phyloP scores from a whole-genome alignment of 805 yeast genomes.

The Yamadazyma olivae region DNA sequence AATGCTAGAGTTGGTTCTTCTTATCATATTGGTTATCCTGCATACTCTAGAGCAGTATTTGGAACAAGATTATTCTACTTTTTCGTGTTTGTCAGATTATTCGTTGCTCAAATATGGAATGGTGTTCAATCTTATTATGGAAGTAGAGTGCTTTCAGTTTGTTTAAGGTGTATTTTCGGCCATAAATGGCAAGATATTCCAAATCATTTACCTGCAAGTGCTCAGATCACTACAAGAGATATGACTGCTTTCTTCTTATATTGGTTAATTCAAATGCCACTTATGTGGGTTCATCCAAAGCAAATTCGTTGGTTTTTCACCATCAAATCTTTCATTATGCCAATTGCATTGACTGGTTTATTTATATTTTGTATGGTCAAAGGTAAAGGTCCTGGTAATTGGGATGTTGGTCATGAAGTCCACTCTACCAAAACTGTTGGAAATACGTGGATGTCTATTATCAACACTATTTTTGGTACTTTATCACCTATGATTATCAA shows the following conservation, averaged over 20 bases:
- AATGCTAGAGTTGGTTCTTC: slow-evolving; percentile 13
- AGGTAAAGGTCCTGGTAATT: slow-evolving; percentile 12
- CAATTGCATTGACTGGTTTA: slow-evolving; percentile 11
- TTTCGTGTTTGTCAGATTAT: slow-evolving; percentile 12
- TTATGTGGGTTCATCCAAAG: slow-evolving; percentile 13
- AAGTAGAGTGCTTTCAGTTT: slow-evolving; percentile 3
- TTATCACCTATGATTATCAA: slow-evolving; percentile 15
- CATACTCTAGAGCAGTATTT: slow-evolving; percentile 10
- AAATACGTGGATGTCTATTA: slow-evolving; percentile 11
- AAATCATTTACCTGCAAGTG: slow-evolving; percentile 11
- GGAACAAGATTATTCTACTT: slow-evolving; percentile 10
- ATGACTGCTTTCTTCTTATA: slow-evolving; percentile 11
- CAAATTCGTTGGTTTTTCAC: slow-evolving; percentile 12
- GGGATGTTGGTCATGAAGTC: slow-evolving; percentile 8
- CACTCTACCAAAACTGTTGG: slow-evolving; percentile 6
- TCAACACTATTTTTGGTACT: slow-evolving; percentile 13
- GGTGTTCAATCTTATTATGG: slow-evolving; percentile 13
- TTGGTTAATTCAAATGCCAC: slow-evolving; percentile 13
- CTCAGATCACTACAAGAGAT: slow-evolving; percentile 9
- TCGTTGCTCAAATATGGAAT: slow-evolving; percentile 12
- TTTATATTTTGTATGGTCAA: slow-evolving; percentile 11
- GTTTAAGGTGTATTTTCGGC: slow-evolving; percentile 13
- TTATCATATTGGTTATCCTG: slow-evolving; percentile 13
- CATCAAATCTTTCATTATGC: slow-evolving; percentile 9
- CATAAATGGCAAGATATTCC: slow-evolving; percentile 10